phyloP scores from a whole-genome alignment of 1,284 basidiomycete species.

The Sporisorium iseilematis-ciliati region DNA sequence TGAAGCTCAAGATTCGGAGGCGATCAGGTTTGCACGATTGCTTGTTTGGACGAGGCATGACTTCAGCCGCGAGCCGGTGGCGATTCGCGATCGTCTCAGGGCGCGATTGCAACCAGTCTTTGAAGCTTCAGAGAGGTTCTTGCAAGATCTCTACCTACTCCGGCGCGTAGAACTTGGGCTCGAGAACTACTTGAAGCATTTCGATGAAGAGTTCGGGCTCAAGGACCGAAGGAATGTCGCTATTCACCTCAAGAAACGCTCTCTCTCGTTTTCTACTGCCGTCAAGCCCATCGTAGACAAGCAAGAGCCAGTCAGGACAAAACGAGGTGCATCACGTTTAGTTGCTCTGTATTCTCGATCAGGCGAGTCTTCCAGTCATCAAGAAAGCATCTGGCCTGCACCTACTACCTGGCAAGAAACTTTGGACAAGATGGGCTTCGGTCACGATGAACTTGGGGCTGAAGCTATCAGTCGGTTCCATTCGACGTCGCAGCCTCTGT shows the following conservation, averaged over 20 bases:
- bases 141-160: neutral
- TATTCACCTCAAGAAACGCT: neutral
- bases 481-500: neutral
- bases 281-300: neutral
- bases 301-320: neutral
- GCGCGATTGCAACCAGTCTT: neutral
- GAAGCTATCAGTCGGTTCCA: neutral
- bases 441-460: neutral
- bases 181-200: neutral
- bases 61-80: neutral
- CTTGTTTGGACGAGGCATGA: neutral
- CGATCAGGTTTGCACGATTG: neutral
- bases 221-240: no score
- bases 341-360: neutral
- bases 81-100: neutral
- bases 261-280: neutral
- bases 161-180: neutral
- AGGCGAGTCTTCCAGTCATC: neutral
- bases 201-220: neutral
- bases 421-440: neutral
- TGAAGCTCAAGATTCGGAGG: neutral
- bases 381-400: neutral
- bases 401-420: neutral
- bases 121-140: neutral
- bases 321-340: neutral